phyloP scores from a whole-genome alignment of 2,329 filamentous ascomycete species.

The Penicillium sp. region DNA sequence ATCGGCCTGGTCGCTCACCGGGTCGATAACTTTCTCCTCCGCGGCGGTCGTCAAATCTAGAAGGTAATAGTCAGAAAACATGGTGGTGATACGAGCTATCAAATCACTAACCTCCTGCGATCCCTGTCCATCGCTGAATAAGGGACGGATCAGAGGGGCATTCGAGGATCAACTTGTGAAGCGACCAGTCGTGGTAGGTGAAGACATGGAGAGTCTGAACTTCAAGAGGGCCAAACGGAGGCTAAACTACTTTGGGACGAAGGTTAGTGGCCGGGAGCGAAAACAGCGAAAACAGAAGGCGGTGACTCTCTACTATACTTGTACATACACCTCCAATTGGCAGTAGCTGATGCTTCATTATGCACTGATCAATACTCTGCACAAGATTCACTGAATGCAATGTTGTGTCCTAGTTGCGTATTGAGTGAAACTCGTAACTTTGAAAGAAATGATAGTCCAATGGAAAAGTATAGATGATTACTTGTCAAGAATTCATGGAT shows the following conservation, averaged over 20 bases:
- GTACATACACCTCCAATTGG: too few species aligned
- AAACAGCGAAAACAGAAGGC: not conserved
- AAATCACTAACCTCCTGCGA: slow-evolving; percentile 44
- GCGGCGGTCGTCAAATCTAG: slow-evolving; percentile 44
- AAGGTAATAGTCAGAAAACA: slow-evolving; percentile 11
- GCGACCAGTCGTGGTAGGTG: not conserved
- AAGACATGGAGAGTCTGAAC: not conserved
- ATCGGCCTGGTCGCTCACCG: slow-evolving; percentile 32
- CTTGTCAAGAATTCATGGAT: not conserved
- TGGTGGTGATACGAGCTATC: too few species aligned
- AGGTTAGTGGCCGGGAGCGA: not conserved
- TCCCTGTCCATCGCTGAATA: slow-evolving; percentile 41
- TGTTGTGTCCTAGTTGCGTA: too few species aligned
- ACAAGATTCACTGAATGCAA: too few species aligned
- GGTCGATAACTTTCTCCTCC: slow-evolving; percentile 49
- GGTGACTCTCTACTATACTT: not conserved
- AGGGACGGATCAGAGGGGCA: not conserved
- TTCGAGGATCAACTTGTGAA: not conserved
- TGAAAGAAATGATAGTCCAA: too few species aligned
- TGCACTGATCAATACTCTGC: too few species aligned
- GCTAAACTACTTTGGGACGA: slow-evolving; percentile 11
- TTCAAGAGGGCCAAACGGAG: not conserved
- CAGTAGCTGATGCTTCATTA: too few species aligned
- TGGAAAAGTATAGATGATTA: too few species aligned
- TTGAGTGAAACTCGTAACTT: too few species aligned